Conservation (phyloP, 164 flowering plant species). For the Berberis thunbergii region DNA sequence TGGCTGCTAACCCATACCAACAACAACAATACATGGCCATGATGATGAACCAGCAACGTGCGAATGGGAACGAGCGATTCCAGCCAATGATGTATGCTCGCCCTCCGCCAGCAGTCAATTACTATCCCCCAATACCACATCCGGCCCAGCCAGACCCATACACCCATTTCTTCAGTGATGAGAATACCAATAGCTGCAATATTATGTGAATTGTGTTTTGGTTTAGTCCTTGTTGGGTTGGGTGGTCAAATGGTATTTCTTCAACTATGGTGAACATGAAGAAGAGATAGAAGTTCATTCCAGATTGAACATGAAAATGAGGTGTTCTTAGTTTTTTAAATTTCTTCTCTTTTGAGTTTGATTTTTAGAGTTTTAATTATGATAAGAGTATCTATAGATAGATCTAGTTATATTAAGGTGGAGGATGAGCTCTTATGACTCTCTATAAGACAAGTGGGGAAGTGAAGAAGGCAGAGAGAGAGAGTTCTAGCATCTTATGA, state of each 20-base stretch:
- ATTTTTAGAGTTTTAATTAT: slow-evolving; percentile 5
- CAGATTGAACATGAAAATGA: slow-evolving; percentile 3
- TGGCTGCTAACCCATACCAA: slow-evolving; percentile 40
- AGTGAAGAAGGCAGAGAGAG: not conserved
- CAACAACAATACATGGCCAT: slow-evolving; percentile 41
- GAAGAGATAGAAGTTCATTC: not conserved
- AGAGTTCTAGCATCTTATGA: not conserved
- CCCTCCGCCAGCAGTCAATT: slow-evolving; percentile 68
- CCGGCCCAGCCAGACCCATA: slow-evolving; percentile 23
- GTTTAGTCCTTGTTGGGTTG: not conserved
- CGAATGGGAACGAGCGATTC: slow-evolving; percentile 54
- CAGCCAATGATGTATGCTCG: slow-evolving; percentile 88
- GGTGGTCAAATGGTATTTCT: not conserved
- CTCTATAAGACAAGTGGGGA: not conserved
- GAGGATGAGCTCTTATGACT: not conserved
- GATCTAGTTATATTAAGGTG: not conserved
- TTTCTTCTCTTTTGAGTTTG: not conserved
- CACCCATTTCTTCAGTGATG: slow-evolving; percentile 67
- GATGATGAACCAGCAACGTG: slow-evolving; percentile 76
- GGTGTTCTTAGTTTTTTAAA: slow-evolving; percentile 1
- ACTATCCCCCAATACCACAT: slow-evolving; percentile 36
- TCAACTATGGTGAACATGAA: not conserved
- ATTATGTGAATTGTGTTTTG: slow-evolving; percentile 52
- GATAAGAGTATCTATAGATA: not conserved
- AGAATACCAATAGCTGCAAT: slow-evolving; percentile 79